Evolutionary conservation across 345 rosid species (phyloP), one percentile per base, ranked within the genome.

Genomic region (Gynandropsis gynandra): DNA sequence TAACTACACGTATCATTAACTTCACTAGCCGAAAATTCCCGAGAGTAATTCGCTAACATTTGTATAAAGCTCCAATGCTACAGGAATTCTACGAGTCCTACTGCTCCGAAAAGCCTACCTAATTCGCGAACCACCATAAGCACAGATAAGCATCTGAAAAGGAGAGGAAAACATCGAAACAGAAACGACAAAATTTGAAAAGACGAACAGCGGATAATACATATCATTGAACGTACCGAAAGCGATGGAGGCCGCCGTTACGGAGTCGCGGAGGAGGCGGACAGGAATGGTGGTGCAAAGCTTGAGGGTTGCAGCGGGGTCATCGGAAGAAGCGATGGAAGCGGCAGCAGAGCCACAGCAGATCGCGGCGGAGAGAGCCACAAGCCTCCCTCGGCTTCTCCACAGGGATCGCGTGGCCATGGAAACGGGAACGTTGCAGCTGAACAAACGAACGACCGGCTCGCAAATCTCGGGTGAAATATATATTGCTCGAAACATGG

Each of bases 161-260:
- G 4, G 18, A 31, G 36, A 50, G 40, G 10, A 58, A 39, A 6
- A 0, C 36, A 52, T 33, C 7, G 33, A 52, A 10, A 19, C 16
- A 16, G 8, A 16, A 1, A 47, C 29, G n/a, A 8, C 12, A 17
- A 41, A 3, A 4, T 19, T 31, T 16, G 4, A 31, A 16, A 42
- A 8, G 46, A 19, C 29, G 29, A 24, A 24, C 53, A 50, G 47
- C 14, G 59, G 19, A 41, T 0, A n/a, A 53, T 34, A 13, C 15
- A 40, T 46, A 10, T 5, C 27, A 27, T 3, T 20, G 11, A 29
- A n/a, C 37, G 36, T 78, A 88, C 99, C 95, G 50, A 85, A 85
- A 54, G 84, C 86, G 13, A 93, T 78, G 61, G 95, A 81, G 54
- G 90, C 82, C 10, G 92, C 97, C 15, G 97, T 85, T 7, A 71